Evolutionary conservation across 495 filamentous ascomycete genomes (phyloP), one percentile per base, ranked within the genome.

Genomic region (Trichoderma reesei): DNA sequence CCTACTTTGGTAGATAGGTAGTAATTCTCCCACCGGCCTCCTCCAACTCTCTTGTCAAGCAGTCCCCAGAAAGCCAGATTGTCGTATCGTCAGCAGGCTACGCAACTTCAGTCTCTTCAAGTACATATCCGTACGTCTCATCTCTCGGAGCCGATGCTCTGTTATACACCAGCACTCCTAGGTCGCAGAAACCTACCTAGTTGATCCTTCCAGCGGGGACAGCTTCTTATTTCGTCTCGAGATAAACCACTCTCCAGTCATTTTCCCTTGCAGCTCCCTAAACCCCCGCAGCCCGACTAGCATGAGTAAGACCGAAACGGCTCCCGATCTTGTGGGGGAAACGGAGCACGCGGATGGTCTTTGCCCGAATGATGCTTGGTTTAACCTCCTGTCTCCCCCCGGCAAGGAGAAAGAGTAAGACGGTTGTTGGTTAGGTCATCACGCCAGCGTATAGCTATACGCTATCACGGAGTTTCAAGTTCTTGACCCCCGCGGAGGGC

Each of bases 311-410:
- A 56, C 51, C 51, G 51, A 56, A 56, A 31, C 20, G 51, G 14
- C 51, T 34, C 51, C 51, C 20, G 51, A 56, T 56, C 10, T 56
- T 33, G 51, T 56, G 51, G 51, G 51, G 51, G 51, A 33, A 56
- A 18, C 44, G 44, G 44, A 48, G 44, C 18, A 18, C 20, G 20
- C 44, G 16, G 16, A 5, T 20, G 16, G 16, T 18, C 16, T 8
- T 48, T 2, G 16, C 44, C 16, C 44, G 3, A 7, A 6, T 20
- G 18, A 8, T 48, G 14, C 13, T 16, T 16, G 6, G 41, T n/a
- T n/a, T n/a, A 6, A 5, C 41, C n/a, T n/a, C 41, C 10, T 44
- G n/a, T 44, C n/a, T 44, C 13, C 14, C 13, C 14, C n/a, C 41
- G 20, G 44, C n/a, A 48, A 18, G 16, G 44, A 18, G 6, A n/a